Evolutionary conservation across 345 rosid genomes (phyloP).

Genomic region (Salix brachista): DNA sequence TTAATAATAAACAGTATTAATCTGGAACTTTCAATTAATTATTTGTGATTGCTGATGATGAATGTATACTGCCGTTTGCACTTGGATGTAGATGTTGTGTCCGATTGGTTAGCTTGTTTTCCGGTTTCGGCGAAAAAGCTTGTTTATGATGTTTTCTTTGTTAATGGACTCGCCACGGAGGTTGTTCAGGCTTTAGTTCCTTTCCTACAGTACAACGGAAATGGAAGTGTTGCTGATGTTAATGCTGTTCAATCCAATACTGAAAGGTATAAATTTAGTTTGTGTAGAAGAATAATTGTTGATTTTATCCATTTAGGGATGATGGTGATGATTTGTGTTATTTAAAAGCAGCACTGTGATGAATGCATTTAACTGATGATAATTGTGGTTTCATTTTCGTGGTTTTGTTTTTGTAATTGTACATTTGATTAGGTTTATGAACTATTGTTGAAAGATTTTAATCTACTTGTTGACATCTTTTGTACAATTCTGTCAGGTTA

Average conservation of each 20-base stretch:
- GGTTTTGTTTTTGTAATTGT: background rate
- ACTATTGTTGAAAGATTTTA: slow-evolving; percentile 1
- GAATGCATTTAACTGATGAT: too few relatives aligned
- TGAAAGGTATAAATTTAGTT: slow-evolving; percentile 54
- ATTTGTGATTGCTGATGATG: slow-evolving; percentile 12
- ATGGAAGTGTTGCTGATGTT: slow-evolving; percentile 29
- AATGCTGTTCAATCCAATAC: slow-evolving; percentile 51
- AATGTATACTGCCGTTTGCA: background rate
- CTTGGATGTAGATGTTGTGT: slow-evolving; percentile 67
- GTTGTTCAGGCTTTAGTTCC: slow-evolving; percentile 82
- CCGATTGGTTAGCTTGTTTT: slow-evolving; percentile 89
- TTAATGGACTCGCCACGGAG: slow-evolving; percentile 56
- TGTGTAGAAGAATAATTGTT: background rate
- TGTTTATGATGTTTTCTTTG: slow-evolving; percentile 78
- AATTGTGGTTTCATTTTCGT: too few relatives aligned
- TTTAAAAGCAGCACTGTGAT: too few relatives aligned
- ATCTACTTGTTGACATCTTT: slow-evolving; percentile 1
- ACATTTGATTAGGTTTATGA: background rate
- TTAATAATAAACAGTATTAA: background rate
- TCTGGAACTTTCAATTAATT: background rate
- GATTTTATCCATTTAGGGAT: slow-evolving; percentile 1
- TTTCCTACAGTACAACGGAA: slow-evolving; percentile 38
- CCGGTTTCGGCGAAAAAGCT: slow-evolving; percentile 63
- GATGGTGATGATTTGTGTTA: background rate
- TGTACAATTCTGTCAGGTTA: slow-evolving; percentile 50